These are phyloP conservation scores for Xenoacremonium recifei DNA, from an alignment of 2,329 filamentous ascomycete genomes.

Conservation along the genomic window DNA sequence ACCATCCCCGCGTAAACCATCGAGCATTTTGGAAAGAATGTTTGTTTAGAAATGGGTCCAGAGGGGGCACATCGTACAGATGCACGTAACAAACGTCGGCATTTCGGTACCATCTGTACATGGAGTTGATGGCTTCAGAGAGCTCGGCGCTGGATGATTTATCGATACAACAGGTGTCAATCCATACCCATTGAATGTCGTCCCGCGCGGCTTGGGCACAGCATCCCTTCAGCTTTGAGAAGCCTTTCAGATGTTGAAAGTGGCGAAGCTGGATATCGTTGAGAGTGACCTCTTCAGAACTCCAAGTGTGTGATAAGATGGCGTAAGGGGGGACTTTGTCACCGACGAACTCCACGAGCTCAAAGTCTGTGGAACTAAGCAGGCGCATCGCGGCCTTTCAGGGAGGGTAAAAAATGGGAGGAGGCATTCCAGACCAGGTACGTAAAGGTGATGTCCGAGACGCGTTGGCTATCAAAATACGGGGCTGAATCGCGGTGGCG, in stretches of 20 bases:
- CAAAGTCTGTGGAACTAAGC: constrained; percentile 5
- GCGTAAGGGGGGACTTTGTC: constrained; percentile 6
- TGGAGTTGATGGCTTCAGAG: no score
- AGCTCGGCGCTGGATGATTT: constrained; percentile 22
- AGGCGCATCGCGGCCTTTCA: no score
- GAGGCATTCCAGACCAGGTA: no score
- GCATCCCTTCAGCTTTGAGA: constrained; percentile 6
- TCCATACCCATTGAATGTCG: constrained; percentile 17
- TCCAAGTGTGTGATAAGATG: constrained; percentile 10
- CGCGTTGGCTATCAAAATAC: no score
- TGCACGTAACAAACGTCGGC: constrained; percentile 26
- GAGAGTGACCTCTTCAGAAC: constrained; percentile 6
- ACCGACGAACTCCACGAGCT: constrained; percentile 8
- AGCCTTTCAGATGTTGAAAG: constrained; percentile 4
- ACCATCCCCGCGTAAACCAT: constrained; percentile 10
- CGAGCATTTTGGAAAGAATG: constrained; percentile 6
- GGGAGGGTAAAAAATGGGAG: no score
- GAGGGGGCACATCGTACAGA: constrained; percentile 11
- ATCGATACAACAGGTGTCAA: constrained; percentile 29
- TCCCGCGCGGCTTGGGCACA: constrained; percentile 6
- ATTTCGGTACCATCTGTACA: constrained; percentile 24
- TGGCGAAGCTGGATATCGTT: constrained; percentile 1
- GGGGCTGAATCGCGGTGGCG: no score
- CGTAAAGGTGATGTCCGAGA: no score
- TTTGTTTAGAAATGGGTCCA: constrained; percentile 5